Percentiles rank a stretch among this genome's conserved stretches.
These are phyloP conservation scores for Alternaria alternata DNA, from an alignment of 2,329 filamentous ascomycete species.

Conservation along the genomic window DNA sequence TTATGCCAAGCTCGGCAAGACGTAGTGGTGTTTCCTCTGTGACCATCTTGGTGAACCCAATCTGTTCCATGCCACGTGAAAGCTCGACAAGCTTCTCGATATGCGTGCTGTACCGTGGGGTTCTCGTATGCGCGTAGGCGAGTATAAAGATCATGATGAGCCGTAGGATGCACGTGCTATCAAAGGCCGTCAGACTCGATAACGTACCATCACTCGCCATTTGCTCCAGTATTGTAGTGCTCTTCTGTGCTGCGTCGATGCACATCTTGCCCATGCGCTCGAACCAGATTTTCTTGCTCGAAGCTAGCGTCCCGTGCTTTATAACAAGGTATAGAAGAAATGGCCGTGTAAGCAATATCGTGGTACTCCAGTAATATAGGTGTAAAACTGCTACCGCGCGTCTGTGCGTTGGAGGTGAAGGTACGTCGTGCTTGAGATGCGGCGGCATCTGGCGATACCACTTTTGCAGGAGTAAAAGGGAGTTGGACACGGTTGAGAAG, in stretches of 20 bases:
- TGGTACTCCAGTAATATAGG: constrained; percentile 48
- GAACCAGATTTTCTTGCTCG: constrained; percentile 44
- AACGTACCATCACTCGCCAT: constrained; percentile 39
- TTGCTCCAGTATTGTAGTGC: constrained; percentile 36
- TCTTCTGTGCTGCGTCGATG: constrained; percentile 45
- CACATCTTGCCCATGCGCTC: constrained; percentile 45
- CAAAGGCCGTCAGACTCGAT: constrained; percentile 46
- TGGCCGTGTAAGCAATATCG: constrained; percentile 44
- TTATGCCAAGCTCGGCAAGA: constrained; percentile 42
- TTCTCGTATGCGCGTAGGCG: constrained; percentile 42
- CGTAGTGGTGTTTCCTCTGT: constrained; percentile 45
- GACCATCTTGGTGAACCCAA: constrained; percentile 48
- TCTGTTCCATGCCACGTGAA: constrained; percentile 39
- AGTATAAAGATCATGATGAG: constrained; percentile 48
- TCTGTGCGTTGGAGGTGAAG: constrained; percentile 43
- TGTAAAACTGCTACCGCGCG: constrained; percentile 47
- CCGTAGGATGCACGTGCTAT: constrained; percentile 47
- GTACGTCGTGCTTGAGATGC: constrained; percentile 43
- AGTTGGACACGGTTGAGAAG: constrained; percentile 45
- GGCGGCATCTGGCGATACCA: constrained; percentile 45
- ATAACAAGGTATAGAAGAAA: constrained; percentile 48
- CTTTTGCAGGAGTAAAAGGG: constrained; percentile 43
- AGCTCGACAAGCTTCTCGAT: constrained; percentile 39
- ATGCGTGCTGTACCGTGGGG: constrained; percentile 35
- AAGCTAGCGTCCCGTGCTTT: constrained; percentile 31